These are phyloP conservation scores for Sporothrix phasma DNA, from an alignment of 2,329 filamentous ascomycete species.

Conservation along the genomic window DNA sequence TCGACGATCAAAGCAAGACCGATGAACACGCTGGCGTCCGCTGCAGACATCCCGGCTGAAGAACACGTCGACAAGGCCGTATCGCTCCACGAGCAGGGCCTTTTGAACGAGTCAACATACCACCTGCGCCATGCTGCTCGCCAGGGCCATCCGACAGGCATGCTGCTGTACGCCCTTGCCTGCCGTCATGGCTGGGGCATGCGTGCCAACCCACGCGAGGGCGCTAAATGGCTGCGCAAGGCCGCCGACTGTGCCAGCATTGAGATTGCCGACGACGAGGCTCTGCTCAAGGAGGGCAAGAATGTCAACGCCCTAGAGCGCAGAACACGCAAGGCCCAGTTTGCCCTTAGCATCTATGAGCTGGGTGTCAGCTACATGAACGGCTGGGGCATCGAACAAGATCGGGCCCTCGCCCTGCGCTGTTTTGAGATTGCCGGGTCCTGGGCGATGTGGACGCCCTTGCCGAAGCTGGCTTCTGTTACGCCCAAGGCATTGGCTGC, in stretches of 20 bases:
- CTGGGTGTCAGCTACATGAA: slow-evolving; percentile 96
- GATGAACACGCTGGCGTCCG: slow-evolving; percentile 41
- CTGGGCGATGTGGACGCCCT: slow-evolving; percentile 92
- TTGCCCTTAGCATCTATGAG: slow-evolving; percentile 92
- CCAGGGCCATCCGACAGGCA: slow-evolving; percentile 79
- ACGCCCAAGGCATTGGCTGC: slow-evolving; percentile 83
- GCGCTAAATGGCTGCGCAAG: slow-evolving; percentile 82
- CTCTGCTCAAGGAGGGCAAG: slow-evolving; percentile 51
- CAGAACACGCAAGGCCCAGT: slow-evolving; percentile 82
- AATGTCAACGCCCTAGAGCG: slow-evolving; percentile 56
- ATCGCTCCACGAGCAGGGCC: slow-evolving; percentile 76
- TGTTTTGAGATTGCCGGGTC: slow-evolving; percentile 94
- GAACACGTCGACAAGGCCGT: slow-evolving; percentile 88
- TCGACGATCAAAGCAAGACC: slow-evolving; percentile 43
- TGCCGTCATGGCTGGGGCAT: slow-evolving; percentile 98
- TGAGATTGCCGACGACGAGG: slow-evolving; percentile 76
- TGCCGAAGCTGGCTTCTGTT: slow-evolving; percentile 91
- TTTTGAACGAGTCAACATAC: slow-evolving; percentile 88
- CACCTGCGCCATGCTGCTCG: slow-evolving; percentile 83
- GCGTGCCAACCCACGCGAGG: slow-evolving; percentile 82
- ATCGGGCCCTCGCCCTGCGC: slow-evolving; percentile 74
- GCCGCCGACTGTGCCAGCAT: slow-evolving; percentile 76
- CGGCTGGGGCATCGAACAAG: slow-evolving; percentile 92
- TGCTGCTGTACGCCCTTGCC: slow-evolving; percentile 91
- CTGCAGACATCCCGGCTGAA: slow-evolving; percentile 65